Conservation (phyloP, 176 grass and related monocot species). For the Musa acuminata region DNA sequence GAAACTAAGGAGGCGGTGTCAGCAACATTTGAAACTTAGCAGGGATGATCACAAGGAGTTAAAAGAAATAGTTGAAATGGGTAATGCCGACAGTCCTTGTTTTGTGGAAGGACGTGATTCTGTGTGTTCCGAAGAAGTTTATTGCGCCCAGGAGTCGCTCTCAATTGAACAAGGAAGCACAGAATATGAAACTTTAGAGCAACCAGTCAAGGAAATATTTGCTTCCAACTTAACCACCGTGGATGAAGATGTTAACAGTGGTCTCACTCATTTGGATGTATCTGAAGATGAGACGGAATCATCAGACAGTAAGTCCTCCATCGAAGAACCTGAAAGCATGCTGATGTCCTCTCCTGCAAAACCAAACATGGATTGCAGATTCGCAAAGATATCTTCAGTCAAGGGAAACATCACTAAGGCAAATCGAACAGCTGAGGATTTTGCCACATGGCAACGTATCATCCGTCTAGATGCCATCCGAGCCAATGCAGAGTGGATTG, state of each 20-base stretch:
- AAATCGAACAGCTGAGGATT: slow-evolving; percentile 58
- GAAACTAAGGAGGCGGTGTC: slow-evolving; percentile 74
- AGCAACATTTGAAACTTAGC: slow-evolving; percentile 42
- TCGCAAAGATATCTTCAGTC: slow-evolving; percentile 39
- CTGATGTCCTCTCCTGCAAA: slow-evolving; percentile 32
- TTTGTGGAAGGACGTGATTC: slow-evolving; percentile 53
- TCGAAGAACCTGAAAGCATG: slow-evolving; percentile 61
- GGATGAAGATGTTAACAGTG: slow-evolving; percentile 19
- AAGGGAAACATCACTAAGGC: slow-evolving; percentile 47
- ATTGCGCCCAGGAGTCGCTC: slow-evolving; percentile 15
- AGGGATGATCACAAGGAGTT: slow-evolving; percentile 42
- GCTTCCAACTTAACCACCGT: slow-evolving; percentile 22
- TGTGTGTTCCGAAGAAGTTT: slow-evolving; percentile 45
- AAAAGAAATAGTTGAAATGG: slow-evolving; percentile 52
- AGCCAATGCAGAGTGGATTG: slow-evolving; percentile 67
- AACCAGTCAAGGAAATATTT: slow-evolving; percentile 23
- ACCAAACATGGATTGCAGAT: slow-evolving; percentile 47
- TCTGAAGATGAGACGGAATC: slow-evolving; percentile 58
- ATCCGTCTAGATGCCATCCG: slow-evolving; percentile 87
- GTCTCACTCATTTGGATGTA: slow-evolving; percentile 37
- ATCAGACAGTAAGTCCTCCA: slow-evolving; percentile 74
- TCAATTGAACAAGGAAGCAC: slow-evolving; percentile 40
- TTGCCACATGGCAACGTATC: slow-evolving; percentile 78
- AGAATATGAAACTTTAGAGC: slow-evolving; percentile 27
- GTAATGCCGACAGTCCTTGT: slow-evolving; percentile 43